These are phyloP conservation scores for Cyanodermella asteris DNA, from an alignment of 2,329 filamentous ascomycete genomes.

Conservation along the genomic window DNA sequence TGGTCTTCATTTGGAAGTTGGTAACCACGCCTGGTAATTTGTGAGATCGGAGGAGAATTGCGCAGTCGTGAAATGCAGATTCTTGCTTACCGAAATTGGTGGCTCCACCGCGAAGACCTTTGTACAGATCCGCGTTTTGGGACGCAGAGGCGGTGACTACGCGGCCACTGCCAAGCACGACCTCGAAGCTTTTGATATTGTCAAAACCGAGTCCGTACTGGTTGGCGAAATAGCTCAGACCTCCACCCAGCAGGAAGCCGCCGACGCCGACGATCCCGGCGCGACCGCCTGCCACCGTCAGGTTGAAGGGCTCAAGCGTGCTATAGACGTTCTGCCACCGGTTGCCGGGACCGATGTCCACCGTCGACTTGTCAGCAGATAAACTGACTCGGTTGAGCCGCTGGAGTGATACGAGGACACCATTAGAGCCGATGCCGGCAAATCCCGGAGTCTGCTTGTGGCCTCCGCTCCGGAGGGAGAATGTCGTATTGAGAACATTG, in stretches of 20 bases:
- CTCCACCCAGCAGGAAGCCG: slow-evolving; percentile 8
- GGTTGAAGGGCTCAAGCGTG: slow-evolving; percentile 8
- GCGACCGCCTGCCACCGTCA: slow-evolving; percentile 10
- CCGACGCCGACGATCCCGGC: slow-evolving; percentile 11
- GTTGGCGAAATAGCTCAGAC: slow-evolving; percentile 5
- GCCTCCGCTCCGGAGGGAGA: slow-evolving; percentile 4
- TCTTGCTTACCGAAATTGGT: slow-evolving; percentile 10
- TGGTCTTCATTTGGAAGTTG: slow-evolving; percentile 7
- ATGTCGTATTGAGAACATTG: slow-evolving; percentile 1
- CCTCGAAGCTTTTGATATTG: slow-evolving; percentile 6
- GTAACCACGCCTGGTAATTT: slow-evolving; percentile 5
- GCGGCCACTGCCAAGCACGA: slow-evolving; percentile 14
- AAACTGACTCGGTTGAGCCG: slow-evolving; percentile 11
- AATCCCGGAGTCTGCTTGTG: slow-evolving; percentile 1
- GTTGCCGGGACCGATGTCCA: slow-evolving; percentile 12
- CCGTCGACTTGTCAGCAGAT: slow-evolving; percentile 10
- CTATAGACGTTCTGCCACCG: slow-evolving; percentile 14
- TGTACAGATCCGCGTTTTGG: slow-evolving; percentile 10
- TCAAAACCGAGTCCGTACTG: slow-evolving; percentile 6
- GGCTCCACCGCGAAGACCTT: slow-evolving; percentile 12
- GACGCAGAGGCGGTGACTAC: slow-evolving; percentile 10
- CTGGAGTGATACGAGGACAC: slow-evolving; percentile 4
- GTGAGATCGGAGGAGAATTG: background rate
- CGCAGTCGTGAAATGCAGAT: background rate
- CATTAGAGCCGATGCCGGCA: slow-evolving; percentile 2